Evolutionary conservation across 176 grass and related monocot genomes (phyloP).

Genomic region (Pontederia paniculata): DNA sequence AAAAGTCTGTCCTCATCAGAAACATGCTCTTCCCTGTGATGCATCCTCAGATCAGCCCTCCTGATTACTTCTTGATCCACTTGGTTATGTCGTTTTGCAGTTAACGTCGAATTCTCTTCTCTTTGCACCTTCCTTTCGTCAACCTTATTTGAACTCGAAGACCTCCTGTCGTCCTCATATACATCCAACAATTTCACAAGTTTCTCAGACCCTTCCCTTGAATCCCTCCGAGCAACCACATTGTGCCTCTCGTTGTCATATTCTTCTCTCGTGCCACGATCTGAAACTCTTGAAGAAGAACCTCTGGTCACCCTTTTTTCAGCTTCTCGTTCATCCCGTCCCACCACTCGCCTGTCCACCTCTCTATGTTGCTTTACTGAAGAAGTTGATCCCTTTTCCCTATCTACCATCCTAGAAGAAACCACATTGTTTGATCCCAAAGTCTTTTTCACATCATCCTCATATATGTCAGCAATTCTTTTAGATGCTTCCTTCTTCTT

Average conservation of each 20-base stretch:
- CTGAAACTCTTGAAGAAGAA: slow-evolving; percentile 3
- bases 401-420: neutral
- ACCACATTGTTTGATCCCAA: neutral
- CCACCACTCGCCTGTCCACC: neutral
- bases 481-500: neutral
- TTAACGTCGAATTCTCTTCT: neutral
- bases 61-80: slow-evolving; percentile 6
- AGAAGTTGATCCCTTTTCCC: slow-evolving; percentile 3
- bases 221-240: neutral
- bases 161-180: slow-evolving; percentile 6
- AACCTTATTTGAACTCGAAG: slow-evolving; percentile 7
- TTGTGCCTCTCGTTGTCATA: neutral
- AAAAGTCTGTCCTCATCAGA: slow-evolving; percentile 1
- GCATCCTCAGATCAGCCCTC: slow-evolving; percentile 1
- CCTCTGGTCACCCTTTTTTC: neutral
- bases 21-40: neutral
- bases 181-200: neutral
- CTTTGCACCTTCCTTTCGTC: slow-evolving; percentile 5
- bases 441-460: neutral
- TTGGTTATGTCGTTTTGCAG: neutral
- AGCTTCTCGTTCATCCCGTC: neutral
- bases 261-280: neutral
- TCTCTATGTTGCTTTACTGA: neutral
- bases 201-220: slow-evolving; percentile 9
- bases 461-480: neutral